A percentile compares a stretch with the other conserved stretches of the same genome.
These are phyloP conservation scores for Hemerocallis citrina DNA, from an alignment of 106 monocot species.

Conservation along the genomic window DNA sequence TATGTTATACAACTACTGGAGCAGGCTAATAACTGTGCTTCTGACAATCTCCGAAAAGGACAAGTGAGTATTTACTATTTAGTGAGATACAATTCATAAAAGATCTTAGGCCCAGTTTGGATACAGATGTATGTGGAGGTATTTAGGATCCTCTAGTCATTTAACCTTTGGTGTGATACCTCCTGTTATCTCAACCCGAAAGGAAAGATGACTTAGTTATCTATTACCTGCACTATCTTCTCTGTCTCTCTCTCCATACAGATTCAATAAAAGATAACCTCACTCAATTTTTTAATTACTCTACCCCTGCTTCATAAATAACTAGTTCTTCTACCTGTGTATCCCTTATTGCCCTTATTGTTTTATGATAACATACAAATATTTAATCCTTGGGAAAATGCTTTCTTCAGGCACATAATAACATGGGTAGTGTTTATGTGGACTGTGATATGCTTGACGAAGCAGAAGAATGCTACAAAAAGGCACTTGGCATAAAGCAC, in stretches of 20 bases:
- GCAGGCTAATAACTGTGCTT: conserved; percentile 86
- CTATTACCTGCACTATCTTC: no score
- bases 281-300: neutral
- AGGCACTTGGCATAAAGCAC: conserved; percentile 85
- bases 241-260: no score
- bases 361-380: no score
- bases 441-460: conserved; percentile 79
- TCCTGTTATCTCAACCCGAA: no score
- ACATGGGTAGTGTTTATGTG: conserved; percentile 94
- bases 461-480: conserved; percentile 82
- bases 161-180: no score
- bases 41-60: conserved; percentile 96
- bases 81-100: neutral
- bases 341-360: neutral
- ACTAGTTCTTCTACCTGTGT: neutral
- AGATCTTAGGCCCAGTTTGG: no score
- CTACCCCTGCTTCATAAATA: neutral
- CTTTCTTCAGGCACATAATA: conserved; percentile 76
- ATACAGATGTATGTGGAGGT: no score
- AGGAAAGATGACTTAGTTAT: no score
- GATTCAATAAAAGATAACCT: no score
- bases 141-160: neutral
- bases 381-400: neutral
- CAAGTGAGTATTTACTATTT: conserved; percentile 45
- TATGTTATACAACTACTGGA: conserved; percentile 77